These are phyloP conservation scores for Adansonia grandidieri DNA, from an alignment of 441 rosid species.

Conservation along the genomic window DNA sequence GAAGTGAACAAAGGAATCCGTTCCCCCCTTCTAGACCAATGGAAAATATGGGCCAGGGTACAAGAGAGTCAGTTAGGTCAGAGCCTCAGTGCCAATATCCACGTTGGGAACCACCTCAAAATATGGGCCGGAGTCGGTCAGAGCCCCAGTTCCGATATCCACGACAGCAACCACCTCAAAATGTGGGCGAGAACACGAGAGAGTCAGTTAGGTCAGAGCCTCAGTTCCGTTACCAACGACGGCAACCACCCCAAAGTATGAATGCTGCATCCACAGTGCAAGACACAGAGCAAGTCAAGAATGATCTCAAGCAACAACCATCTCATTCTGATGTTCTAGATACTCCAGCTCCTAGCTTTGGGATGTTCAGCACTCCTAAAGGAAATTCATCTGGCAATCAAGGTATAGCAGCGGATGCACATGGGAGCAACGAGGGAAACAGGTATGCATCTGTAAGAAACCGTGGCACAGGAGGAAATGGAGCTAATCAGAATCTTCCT, in stretches of 20 bases:
- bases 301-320: slow-evolving; percentile 30
- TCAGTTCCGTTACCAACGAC: slow-evolving; percentile 33
- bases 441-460: slow-evolving; percentile 14
- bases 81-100: slow-evolving; percentile 39
- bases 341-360: slow-evolving; percentile 43
- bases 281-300: slow-evolving; percentile 29
- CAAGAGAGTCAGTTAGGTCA: slow-evolving; percentile 40
- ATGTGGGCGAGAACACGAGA: slow-evolving; percentile 28
- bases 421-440: slow-evolving; percentile 20
- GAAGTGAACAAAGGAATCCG: slow-evolving; percentile 45
- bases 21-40: slow-evolving; percentile 34
- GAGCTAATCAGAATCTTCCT: slow-evolving; percentile 20
- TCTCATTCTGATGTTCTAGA: too few relatives aligned
- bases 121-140: slow-evolving; percentile 33
- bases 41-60: slow-evolving; percentile 29
- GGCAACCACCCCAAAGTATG: slow-evolving; percentile 34
- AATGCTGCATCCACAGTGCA: slow-evolving; percentile 25
- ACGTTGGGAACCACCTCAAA: slow-evolving; percentile 35
- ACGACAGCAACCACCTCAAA: slow-evolving; percentile 36
- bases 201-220: slow-evolving; percentile 45
- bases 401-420: slow-evolving; percentile 24
- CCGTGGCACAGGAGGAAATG: slow-evolving; percentile 23
- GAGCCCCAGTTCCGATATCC: slow-evolving; percentile 39
- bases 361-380: slow-evolving; percentile 56
- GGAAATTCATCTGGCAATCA: slow-evolving; percentile 33